Percentiles rank a stretch among this genome's conserved stretches.
phyloP scores from a whole-genome alignment of 345 rosid genomes.

The Mercurialis annua region DNA sequence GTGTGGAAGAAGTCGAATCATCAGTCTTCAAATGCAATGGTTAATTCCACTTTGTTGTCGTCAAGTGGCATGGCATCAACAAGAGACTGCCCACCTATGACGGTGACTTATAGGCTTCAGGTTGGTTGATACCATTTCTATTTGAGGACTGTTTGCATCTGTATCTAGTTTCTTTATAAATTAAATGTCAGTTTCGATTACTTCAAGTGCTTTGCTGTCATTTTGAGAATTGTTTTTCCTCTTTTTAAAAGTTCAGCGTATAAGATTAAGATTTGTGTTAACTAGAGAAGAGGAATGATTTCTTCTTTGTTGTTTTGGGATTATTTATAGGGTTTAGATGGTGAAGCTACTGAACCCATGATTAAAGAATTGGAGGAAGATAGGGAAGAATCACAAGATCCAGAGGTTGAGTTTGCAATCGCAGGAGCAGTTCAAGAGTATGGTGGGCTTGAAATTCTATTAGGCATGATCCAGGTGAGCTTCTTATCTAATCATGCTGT shows the following conservation, averaged over 20 bases:
- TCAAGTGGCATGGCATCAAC: slow-evolving; percentile 51
- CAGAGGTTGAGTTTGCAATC: slow-evolving; percentile 96
- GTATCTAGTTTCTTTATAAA: background rate
- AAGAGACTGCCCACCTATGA: slow-evolving; percentile 93
- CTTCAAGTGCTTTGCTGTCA: background rate
- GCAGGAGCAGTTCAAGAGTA: slow-evolving; percentile 94
- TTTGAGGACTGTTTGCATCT: background rate
- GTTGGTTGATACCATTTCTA: slow-evolving; percentile 36
- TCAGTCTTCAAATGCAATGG: slow-evolving; percentile 62
- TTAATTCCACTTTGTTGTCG: slow-evolving; percentile 57
- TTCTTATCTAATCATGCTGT: background rate
- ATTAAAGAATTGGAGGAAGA: slow-evolving; percentile 98
- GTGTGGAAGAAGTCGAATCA: slow-evolving; percentile 93
- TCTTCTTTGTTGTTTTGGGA: background rate
- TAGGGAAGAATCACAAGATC: slow-evolving; percentile 97
- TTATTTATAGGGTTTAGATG: slow-evolving; percentile 78
- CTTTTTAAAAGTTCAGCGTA: background rate
- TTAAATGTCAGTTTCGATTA: background rate
- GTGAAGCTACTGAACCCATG: slow-evolving; percentile 99
- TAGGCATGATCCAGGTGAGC: slow-evolving; percentile 86
- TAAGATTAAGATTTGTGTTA: background rate
- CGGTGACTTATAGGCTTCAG: slow-evolving; percentile 97
- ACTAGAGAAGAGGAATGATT: slow-evolving; percentile 1
- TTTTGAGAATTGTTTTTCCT: background rate
- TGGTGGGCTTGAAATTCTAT: slow-evolving; percentile 87